Evolutionary conservation across 2,329 filamentous ascomycete species (phyloP).

Genomic region (Stemphylium lycopersici): DNA sequence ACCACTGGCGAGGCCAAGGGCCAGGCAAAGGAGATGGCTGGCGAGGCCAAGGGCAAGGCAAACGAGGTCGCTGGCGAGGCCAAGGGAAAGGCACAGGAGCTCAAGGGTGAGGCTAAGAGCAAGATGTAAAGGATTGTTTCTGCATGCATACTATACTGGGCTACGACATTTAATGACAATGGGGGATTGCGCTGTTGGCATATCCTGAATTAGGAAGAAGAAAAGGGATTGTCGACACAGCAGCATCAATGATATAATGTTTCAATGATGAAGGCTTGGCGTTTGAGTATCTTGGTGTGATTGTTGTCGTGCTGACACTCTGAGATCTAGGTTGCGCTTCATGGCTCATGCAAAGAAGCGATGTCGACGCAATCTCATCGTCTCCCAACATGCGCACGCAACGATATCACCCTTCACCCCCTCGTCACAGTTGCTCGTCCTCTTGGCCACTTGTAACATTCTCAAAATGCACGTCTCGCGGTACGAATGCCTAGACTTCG

Average conservation of each 20-base stretch:
- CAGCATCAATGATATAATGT: slow-evolving; percentile 10
- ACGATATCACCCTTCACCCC: too few species aligned
- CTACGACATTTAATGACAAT: slow-evolving; percentile 2
- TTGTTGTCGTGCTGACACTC: background rate
- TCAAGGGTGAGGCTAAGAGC: slow-evolving; percentile 55
- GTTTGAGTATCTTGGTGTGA: background rate
- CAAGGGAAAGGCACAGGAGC: slow-evolving; percentile 51
- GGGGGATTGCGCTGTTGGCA: background rate
- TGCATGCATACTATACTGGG: too few species aligned
- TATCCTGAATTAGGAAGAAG: background rate
- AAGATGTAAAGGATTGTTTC: slow-evolving; percentile 42
- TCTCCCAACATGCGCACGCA: too few species aligned
- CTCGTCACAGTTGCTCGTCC: too few species aligned
- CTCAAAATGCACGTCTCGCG: too few species aligned
- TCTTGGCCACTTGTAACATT: too few species aligned
- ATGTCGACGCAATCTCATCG: too few species aligned
- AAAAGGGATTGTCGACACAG: background rate
- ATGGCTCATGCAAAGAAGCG: background rate
- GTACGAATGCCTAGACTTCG: too few species aligned
- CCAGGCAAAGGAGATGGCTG: slow-evolving; percentile 50
- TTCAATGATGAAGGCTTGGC: background rate
- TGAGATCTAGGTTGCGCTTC: too few species aligned
- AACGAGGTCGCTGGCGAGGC: slow-evolving; percentile 53
- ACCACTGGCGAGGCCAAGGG: slow-evolving; percentile 47
- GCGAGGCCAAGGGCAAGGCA: slow-evolving; percentile 53